A percentile compares a stretch with the other conserved stretches of the same genome.
Evolutionary conservation across 257 asterid species (phyloP).

Genomic region (Solanum ossicruentum): DNA sequence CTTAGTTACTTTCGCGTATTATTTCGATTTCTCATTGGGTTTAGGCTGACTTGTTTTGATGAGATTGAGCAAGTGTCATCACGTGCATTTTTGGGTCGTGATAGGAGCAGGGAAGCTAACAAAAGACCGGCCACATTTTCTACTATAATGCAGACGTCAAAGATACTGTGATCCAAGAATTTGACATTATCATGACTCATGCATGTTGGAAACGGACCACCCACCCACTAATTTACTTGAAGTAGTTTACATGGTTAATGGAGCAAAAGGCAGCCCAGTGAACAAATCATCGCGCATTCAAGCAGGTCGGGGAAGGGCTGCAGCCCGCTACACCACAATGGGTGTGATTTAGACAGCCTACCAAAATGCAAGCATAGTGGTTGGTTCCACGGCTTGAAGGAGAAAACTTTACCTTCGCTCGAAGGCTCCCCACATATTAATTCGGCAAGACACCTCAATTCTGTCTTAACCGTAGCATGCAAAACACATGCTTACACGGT

Average conservation of each 20-base stretch:
- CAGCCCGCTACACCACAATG: background rate
- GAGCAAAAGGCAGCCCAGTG: background rate
- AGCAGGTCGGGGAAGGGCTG: background rate
- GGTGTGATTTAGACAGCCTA: background rate
- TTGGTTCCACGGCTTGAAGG: background rate
- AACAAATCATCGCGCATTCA: background rate
- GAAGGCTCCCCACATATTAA: background rate
- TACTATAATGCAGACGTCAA: background rate
- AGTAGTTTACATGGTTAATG: background rate
- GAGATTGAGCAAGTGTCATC: too few relatives aligned
- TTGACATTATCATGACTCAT: background rate
- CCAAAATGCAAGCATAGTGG: background rate
- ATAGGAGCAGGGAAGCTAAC: background rate
- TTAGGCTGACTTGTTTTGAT: too few relatives aligned
- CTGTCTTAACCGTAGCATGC: background rate
- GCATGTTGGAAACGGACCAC: background rate
- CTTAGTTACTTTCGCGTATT: too few relatives aligned
- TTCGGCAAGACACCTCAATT: background rate
- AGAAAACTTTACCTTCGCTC: background rate
- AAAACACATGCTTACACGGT: background rate
- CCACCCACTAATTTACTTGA: background rate
- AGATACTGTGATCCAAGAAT: background rate
- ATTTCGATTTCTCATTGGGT: too few relatives aligned
- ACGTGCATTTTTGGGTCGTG: too few relatives aligned
- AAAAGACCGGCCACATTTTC: background rate